Evolutionary conservation across 495 filamentous ascomycete genomes (phyloP).

Genomic region (Xylaria nigripes): DNA sequence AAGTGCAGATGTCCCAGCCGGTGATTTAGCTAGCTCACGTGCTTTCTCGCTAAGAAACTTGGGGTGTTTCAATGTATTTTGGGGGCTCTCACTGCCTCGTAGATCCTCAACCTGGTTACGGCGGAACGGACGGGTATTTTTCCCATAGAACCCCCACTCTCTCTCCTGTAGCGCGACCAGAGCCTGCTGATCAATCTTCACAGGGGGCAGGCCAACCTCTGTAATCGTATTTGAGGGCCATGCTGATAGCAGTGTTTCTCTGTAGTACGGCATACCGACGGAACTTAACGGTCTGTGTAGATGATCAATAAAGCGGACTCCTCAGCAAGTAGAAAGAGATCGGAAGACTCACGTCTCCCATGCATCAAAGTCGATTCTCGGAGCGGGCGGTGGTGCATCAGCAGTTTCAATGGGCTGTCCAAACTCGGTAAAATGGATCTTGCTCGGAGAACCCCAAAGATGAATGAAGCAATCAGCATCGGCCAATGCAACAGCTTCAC

Average conservation of each 20-base stretch:
- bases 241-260: constrained; percentile 75
- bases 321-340: not conserved
- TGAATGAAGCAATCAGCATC: constrained; percentile 73
- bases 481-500: constrained; percentile 75
- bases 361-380: constrained; percentile 27
- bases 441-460: constrained; percentile 85
- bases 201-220: constrained; percentile 74
- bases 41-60: constrained; percentile 93
- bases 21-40: constrained; percentile 52
- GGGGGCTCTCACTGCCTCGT: constrained; percentile 48
- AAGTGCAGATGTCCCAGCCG: constrained; percentile 45
- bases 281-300: constrained; percentile 62
- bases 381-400: constrained; percentile 13
- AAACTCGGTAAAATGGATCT: constrained; percentile 83
- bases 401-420: constrained; percentile 58
- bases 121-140: constrained; percentile 62
- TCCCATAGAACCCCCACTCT: constrained; percentile 65
- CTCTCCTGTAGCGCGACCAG: constrained; percentile 57
- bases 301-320: constrained; percentile 19
- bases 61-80: constrained; percentile 52
- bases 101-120: constrained; percentile 82
- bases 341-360: constrained; percentile 50
- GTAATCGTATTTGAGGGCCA: constrained; percentile 80
- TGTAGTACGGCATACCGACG: constrained; percentile 89
- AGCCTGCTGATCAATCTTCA: constrained; percentile 64